phyloP scores from a whole-genome alignment of 192 early-diverging fungal species.

The Podila horticola region DNA sequence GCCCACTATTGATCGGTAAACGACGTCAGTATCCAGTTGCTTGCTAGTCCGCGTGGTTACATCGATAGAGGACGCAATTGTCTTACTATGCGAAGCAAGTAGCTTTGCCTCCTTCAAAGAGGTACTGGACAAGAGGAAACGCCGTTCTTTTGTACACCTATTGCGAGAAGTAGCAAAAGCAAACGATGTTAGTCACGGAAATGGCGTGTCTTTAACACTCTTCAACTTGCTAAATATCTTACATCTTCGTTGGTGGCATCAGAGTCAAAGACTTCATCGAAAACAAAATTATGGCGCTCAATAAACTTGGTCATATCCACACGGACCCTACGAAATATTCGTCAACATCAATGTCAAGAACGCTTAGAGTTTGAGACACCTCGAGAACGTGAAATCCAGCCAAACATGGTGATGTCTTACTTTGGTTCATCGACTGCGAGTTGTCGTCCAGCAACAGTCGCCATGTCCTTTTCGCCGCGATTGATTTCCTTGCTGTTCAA shows the following conservation, averaged over 20 bases:
- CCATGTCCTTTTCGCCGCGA: slow-evolving; percentile 88
- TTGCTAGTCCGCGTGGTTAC: too few relatives aligned
- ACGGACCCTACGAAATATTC: slow-evolving; percentile 69
- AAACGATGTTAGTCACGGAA: neutral
- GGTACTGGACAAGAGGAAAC: slow-evolving; percentile 91
- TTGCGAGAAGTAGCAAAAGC: neutral
- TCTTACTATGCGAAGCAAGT: slow-evolving; percentile 98
- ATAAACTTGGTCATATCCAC: slow-evolving; percentile 96
- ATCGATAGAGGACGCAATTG: too few relatives aligned
- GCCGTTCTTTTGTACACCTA: slow-evolving; percentile 91
- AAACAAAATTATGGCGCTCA: slow-evolving; percentile 93
- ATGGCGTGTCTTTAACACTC: neutral
- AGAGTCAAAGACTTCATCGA: slow-evolving; percentile 97
- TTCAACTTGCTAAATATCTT: neutral
- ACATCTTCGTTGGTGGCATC: slow-evolving; percentile 84
- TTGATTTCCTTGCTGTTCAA: slow-evolving; percentile 89
- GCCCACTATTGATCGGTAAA: slow-evolving; percentile 66
- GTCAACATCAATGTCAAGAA: neutral
- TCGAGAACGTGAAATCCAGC: neutral
- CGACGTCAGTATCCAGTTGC: neutral
- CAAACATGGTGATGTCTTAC: slow-evolving; percentile 48
- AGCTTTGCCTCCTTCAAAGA: slow-evolving; percentile 95
- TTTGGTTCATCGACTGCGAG: slow-evolving; percentile 95
- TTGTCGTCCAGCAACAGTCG: slow-evolving; percentile 70
- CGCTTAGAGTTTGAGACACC: neutral